phyloP scores from a whole-genome alignment of 2,329 filamentous ascomycete species.

The Alternaria gansuensis region DNA sequence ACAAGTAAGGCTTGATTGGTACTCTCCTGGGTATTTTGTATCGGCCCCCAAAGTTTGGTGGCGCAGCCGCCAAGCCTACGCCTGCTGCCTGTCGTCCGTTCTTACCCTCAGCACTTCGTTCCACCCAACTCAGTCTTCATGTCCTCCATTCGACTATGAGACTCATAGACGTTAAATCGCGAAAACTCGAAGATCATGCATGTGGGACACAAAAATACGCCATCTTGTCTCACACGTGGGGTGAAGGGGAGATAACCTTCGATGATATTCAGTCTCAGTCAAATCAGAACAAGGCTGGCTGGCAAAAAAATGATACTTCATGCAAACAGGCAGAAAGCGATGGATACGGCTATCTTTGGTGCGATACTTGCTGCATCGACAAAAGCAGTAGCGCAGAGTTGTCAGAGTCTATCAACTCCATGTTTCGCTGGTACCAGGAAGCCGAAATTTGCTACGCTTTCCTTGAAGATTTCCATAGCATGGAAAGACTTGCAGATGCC shows the following conservation, averaged over 20 bases:
- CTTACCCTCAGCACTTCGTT: neutral
- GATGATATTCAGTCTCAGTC: neutral
- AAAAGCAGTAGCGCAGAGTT: neutral
- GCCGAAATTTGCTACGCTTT: neutral
- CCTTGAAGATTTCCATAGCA: neutral
- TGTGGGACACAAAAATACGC: neutral
- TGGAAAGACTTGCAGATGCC: neutral
- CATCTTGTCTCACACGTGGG: neutral
- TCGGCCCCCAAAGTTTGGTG: neutral
- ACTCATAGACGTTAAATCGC: neutral
- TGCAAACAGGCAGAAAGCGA: neutral
- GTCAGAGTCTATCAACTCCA: neutral
- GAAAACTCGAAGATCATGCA: neutral
- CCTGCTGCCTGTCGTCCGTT: neutral
- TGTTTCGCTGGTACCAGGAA: neutral
- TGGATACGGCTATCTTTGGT: neutral
- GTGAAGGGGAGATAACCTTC: neutral
- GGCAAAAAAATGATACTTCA: neutral
- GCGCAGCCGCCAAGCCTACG: neutral
- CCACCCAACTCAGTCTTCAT: neutral
- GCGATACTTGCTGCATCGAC: neutral
- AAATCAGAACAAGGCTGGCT: accelerated
- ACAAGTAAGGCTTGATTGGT: neutral
- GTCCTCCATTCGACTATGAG: neutral
- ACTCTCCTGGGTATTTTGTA: neutral